Conservation (phyloP, 2,329 filamentous ascomycete genomes). For the Massarina eburnea region DNA sequence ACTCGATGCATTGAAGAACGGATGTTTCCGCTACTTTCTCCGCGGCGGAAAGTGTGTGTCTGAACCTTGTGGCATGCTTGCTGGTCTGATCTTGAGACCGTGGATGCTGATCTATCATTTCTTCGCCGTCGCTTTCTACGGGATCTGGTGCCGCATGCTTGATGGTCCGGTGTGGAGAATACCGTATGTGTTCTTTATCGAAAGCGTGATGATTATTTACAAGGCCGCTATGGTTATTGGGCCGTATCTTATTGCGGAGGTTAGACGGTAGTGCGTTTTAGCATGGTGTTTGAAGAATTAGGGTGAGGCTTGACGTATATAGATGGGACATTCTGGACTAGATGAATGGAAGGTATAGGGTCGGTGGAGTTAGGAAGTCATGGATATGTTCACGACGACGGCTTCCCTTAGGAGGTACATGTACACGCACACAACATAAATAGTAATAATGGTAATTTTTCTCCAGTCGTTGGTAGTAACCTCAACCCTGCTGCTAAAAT, state of each 20-base stretch:
- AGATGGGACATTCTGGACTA: background rate
- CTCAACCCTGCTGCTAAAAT: too few relatives aligned
- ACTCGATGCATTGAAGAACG: conserved; percentile 77
- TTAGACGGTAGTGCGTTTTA: conserved; percentile 43
- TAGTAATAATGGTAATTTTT: too few relatives aligned
- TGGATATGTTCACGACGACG: too few relatives aligned
- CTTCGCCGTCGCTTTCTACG: conserved; percentile 87
- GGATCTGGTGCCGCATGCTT: conserved; percentile 70
- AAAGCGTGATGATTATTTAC: conserved; percentile 71
- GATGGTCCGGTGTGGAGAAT: conserved; percentile 47
- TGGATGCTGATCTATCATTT: conserved; percentile 86
- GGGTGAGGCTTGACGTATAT: background rate
- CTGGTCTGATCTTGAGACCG: conserved; percentile 77
- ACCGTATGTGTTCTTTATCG: conserved; percentile 60
- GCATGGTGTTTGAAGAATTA: background rate
- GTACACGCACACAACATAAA: too few relatives aligned
- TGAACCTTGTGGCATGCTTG: conserved; percentile 79
- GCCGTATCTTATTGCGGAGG: conserved; percentile 75
- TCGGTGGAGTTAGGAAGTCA: too few relatives aligned
- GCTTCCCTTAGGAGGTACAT: too few relatives aligned
- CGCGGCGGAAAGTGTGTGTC: conserved; percentile 69
- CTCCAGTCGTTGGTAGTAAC: too few relatives aligned
- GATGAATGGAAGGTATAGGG: too few relatives aligned
- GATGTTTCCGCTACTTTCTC: conserved; percentile 93
- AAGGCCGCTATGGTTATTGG: conserved; percentile 81